Conservation (phyloP, 192 early-diverging fungal species). For the Dimargaris xerosporica region DNA sequence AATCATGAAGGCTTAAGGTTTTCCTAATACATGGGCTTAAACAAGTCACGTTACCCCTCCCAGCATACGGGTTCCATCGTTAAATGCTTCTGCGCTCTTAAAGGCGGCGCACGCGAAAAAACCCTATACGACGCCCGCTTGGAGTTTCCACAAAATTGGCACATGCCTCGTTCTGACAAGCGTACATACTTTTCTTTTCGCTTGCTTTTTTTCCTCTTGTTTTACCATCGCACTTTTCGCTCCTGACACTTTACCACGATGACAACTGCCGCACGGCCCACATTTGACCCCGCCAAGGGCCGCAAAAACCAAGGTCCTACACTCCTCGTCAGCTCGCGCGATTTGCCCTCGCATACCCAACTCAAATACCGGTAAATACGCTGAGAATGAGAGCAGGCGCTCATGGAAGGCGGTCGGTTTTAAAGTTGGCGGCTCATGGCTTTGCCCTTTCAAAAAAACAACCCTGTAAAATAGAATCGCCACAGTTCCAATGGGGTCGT, state of each 20-base stretch:
- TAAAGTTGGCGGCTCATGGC: neutral
- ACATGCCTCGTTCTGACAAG: too few species aligned
- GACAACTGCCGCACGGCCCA: slow-evolving; percentile 57
- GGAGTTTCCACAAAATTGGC: too few species aligned
- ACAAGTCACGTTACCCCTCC: too few species aligned
- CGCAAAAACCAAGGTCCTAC: slow-evolving; percentile 43
- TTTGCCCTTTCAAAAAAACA: neutral
- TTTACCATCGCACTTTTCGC: too few species aligned
- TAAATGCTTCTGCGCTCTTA: too few species aligned
- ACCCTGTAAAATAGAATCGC: neutral
- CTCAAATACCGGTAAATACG: slow-evolving; percentile 47
- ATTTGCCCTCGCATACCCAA: slow-evolving; percentile 58
- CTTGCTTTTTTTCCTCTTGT: too few species aligned
- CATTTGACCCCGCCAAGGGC: slow-evolving; percentile 62
- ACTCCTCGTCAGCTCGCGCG: slow-evolving; percentile 45
- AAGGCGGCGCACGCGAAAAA: too few species aligned
- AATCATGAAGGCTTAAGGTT: too few species aligned
- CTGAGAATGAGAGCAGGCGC: neutral
- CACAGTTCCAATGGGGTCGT: neutral
- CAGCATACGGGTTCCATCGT: too few species aligned
- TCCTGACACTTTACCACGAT: slow-evolving; percentile 20
- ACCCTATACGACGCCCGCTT: too few species aligned
- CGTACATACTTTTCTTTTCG: too few species aligned
- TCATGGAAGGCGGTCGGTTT: neutral
- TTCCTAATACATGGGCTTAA: too few species aligned